A percentile compares a stretch with the other conserved stretches of the same genome.
phyloP scores from a whole-genome alignment of 352 stramenopile species.

The Aphanomyces cochlioides region DNA sequence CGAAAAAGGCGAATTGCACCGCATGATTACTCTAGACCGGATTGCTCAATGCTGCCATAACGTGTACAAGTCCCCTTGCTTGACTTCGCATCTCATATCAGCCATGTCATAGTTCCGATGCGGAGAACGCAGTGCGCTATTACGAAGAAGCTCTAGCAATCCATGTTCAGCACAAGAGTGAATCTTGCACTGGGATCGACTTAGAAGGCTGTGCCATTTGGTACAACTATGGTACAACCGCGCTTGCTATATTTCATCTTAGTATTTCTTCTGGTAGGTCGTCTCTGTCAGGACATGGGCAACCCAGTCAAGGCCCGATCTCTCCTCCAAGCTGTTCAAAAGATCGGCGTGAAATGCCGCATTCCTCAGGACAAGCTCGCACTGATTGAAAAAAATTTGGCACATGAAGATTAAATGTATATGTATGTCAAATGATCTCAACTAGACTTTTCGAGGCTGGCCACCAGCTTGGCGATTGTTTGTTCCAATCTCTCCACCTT shows the following conservation, averaged over 20 bases:
- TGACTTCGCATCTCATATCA: background rate
- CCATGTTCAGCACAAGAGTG: constrained; percentile 3
- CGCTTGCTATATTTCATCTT: background rate
- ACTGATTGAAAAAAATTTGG: constrained; percentile 3
- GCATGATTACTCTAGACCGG: constrained; percentile 68
- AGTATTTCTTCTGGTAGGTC: background rate
- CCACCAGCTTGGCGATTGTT: background rate
- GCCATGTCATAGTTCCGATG: constrained; percentile 8
- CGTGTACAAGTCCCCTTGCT: constrained; percentile 34
- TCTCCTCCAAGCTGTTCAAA: background rate
- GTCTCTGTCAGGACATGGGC: constrained; percentile 21
- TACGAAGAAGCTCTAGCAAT: constrained; percentile 20
- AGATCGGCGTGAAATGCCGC: background rate
- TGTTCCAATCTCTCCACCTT: background rate
- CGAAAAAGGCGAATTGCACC: constrained; percentile 40
- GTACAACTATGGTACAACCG: constrained; percentile 26
- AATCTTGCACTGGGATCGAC: constrained; percentile 18
- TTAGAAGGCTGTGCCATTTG: constrained; percentile 23
- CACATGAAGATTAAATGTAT: background rate
- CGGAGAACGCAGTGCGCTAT: background rate
- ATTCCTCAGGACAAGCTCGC: constrained; percentile 9
- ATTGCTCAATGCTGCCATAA: constrained; percentile 78
- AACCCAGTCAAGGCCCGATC: background rate
- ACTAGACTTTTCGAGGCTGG: no score
- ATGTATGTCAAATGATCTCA: no score